These are phyloP conservation scores for Saccharomycopsis selenospora DNA, from an alignment of 805 yeast species.

Conservation along the genomic window DNA sequence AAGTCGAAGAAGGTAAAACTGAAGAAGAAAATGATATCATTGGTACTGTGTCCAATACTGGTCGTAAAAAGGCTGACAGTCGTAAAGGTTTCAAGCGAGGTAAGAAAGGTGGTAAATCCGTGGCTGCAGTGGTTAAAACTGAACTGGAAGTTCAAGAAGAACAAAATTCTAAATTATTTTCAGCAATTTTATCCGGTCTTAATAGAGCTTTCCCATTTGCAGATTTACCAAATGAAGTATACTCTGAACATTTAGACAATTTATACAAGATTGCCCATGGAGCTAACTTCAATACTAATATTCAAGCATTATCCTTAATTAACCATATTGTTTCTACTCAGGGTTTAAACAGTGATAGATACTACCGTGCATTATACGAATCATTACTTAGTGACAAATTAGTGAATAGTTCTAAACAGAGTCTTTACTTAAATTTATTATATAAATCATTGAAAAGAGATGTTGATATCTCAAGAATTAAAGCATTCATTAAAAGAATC, in stretches of 20 bases:
- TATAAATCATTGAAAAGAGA: slow-evolving; percentile 80
- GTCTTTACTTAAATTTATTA: slow-evolving; percentile 79
- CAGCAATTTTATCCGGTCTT: slow-evolving; percentile 88
- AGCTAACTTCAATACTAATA: slow-evolving; percentile 86
- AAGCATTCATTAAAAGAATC: slow-evolving; percentile 87
- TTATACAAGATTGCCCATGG: slow-evolving; percentile 88
- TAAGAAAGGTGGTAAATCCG: slow-evolving; percentile 81
- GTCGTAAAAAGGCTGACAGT: slow-evolving; percentile 40
- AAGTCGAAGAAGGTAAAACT: slow-evolving; percentile 32
- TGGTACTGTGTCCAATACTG: slow-evolving; percentile 19
- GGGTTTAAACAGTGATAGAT: slow-evolving; percentile 55
- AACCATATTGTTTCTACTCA: slow-evolving; percentile 69
- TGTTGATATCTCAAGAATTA: slow-evolving; percentile 51
- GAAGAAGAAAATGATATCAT: slow-evolving; percentile 32
- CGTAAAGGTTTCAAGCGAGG: slow-evolving; percentile 70
- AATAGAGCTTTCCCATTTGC: slow-evolving; percentile 96
- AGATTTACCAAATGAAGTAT: slow-evolving; percentile 59
- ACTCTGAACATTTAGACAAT: slow-evolving; percentile 71
- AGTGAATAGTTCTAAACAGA: slow-evolving; percentile 82
- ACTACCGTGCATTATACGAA: slow-evolving; percentile 83
- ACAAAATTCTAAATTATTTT: slow-evolving; percentile 73
- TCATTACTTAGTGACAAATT: slow-evolving; percentile 79
- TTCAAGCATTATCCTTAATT: slow-evolving; percentile 83
- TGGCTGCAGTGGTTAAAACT: slow-evolving; percentile 50
- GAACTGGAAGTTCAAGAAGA: slow-evolving; percentile 66